These are phyloP conservation scores for Neohortaea acidophila DNA, from an alignment of 495 filamentous ascomycete species.

Conservation along the genomic window DNA sequence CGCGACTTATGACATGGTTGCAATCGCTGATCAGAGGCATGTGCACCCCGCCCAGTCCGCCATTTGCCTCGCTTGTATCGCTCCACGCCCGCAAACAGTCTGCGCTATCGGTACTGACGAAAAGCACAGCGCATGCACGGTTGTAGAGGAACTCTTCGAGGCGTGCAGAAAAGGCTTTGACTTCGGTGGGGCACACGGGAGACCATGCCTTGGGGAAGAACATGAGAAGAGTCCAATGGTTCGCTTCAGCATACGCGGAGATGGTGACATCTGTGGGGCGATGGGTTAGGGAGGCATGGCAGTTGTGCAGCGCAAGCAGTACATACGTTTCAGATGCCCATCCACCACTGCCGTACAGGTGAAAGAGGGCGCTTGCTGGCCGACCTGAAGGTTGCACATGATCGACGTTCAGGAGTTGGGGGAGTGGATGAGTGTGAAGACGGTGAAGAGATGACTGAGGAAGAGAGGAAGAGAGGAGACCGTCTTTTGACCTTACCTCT, in stretches of 20 bases:
- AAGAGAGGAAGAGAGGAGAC: conserved; percentile 1
- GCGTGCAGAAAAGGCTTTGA: conserved; percentile 35
- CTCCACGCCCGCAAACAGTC: conserved; percentile 42
- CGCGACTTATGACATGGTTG: conserved; percentile 37
- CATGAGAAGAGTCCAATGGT: conserved; percentile 35
- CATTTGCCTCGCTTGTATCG: conserved; percentile 34
- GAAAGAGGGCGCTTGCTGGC: neutral
- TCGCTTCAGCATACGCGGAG: conserved; percentile 28
- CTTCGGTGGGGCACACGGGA: conserved; percentile 39
- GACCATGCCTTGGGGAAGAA: conserved; percentile 42
- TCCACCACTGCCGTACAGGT: conserved; percentile 2
- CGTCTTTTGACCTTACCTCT: neutral
- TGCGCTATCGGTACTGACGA: conserved; percentile 33
- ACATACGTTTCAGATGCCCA: conserved; percentile 1
- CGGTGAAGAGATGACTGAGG: neutral
- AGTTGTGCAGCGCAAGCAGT: no score
- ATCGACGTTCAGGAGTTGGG: neutral
- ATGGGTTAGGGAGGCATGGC: no score
- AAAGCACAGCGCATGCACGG: conserved; percentile 36
- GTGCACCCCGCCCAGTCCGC: conserved; percentile 37
- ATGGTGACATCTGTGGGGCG: conserved; percentile 21
- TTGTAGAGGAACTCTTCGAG: conserved; percentile 29
- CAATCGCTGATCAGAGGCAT: conserved; percentile 42
- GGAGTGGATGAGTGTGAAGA: neutral
- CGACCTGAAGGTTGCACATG: neutral